phyloP scores from a whole-genome alignment of 2,329 filamentous ascomycete genomes.

The Paramyrothecium sp. region DNA sequence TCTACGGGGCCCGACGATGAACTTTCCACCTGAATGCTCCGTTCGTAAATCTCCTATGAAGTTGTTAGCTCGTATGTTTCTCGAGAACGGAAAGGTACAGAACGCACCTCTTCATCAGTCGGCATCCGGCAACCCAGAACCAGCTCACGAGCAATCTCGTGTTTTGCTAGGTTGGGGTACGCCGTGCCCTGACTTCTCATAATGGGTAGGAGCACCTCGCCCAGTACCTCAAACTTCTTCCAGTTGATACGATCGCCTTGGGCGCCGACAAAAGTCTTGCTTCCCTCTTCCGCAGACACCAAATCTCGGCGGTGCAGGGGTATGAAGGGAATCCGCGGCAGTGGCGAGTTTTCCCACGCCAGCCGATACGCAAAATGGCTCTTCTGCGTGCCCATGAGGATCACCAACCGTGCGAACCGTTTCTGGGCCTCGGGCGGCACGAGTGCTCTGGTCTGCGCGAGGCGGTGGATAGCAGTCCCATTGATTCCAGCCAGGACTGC shows the following conservation, averaged over 20 bases:
- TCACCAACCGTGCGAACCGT: conserved; percentile 82
- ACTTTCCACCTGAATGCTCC: conserved; percentile 59
- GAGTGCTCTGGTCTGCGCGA: conserved; percentile 75
- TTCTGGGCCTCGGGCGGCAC: conserved; percentile 72
- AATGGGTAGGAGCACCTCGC: conserved; percentile 84
- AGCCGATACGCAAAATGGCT: conserved; percentile 94
- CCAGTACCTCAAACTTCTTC: conserved; percentile 97
- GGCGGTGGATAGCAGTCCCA: conserved; percentile 79
- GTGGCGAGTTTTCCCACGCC: conserved; percentile 92
- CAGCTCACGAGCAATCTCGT: conserved; percentile 70
- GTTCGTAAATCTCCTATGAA: conserved; percentile 66
- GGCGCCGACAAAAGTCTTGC: conserved; percentile 79
- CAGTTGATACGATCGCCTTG: conserved; percentile 82
- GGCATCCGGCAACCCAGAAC: conserved; percentile 80
- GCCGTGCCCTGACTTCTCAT: conserved; percentile 88
- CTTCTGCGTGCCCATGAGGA: conserved; percentile 91
- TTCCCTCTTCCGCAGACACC: conserved; percentile 89
- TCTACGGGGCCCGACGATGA: conserved; percentile 43
- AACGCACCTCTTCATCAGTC: conserved; percentile 90
- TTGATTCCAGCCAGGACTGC: conserved; percentile 92
- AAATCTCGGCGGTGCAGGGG: conserved; percentile 87
- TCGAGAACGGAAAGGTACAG: no score
- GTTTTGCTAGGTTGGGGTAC: conserved; percentile 69
- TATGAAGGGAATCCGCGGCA: conserved; percentile 89
- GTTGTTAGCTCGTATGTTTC: no score